Evolutionary conservation across 1,139 yeast species (phyloP).

Genomic region (Pichia cactophila): DNA sequence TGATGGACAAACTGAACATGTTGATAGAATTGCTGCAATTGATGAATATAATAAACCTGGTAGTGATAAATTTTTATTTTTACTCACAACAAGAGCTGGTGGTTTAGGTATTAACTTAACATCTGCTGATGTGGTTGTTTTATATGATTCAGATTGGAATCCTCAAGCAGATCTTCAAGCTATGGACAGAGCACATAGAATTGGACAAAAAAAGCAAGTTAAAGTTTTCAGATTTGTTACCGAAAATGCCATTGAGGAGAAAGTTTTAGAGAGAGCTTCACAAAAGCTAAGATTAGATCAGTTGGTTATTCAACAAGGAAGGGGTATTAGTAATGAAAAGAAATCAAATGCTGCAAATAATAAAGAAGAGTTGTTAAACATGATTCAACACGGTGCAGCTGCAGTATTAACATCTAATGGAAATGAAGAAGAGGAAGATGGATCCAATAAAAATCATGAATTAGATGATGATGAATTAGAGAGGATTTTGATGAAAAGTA

Average conservation of each 20-base stretch:
- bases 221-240: conserved; percentile 70
- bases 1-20: conserved; percentile 76
- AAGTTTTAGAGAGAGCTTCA: conserved; percentile 71
- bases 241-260: conserved; percentile 76
- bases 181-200: conserved; percentile 84
- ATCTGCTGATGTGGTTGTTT: conserved; percentile 64
- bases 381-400: conserved; percentile 78
- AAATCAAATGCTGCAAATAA: conserved; percentile 32
- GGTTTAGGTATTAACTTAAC: conserved; percentile 81
- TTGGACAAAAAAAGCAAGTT: conserved; percentile 79
- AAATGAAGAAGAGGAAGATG: not conserved
- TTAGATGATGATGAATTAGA: conserved; percentile 57
- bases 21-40: conserved; percentile 66
- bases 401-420: conserved; percentile 42
- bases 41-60: conserved; percentile 71
- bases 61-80: conserved; percentile 60
- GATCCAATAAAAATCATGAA: conserved; percentile 24
- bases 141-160: conserved; percentile 80
- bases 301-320: conserved; percentile 73
- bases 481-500: conserved; percentile 52
- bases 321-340: conserved; percentile 31
- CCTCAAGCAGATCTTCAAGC: conserved; percentile 86
- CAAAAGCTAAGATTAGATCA: conserved; percentile 74
- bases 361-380: conserved; percentile 64
- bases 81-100: conserved; percentile 77